phyloP scores from a whole-genome alignment of 2,329 filamentous ascomycete genomes.

The Curvularia verruculosa region DNA sequence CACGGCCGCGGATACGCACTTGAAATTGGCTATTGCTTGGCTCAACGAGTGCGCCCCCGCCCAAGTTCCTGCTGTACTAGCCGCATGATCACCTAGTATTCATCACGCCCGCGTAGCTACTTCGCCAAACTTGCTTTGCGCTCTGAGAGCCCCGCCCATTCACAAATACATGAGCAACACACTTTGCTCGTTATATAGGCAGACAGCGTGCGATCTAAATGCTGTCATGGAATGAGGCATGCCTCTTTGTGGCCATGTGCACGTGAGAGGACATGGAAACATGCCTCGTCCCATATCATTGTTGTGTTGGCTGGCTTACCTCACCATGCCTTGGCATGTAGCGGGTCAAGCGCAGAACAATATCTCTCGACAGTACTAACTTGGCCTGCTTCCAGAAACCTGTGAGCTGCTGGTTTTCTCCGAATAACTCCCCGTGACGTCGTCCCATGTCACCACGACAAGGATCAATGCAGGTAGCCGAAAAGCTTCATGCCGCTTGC shows the following conservation, averaged over 20 bases:
- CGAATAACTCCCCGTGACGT: not conserved
- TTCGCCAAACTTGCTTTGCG: not conserved
- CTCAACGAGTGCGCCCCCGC: not conserved
- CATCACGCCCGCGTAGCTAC: too few species aligned
- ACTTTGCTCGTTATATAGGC: not conserved
- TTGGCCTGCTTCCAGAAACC: not conserved
- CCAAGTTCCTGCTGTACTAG: not conserved
- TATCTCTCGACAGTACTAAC: conserved; percentile 2
- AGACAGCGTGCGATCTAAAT: not conserved
- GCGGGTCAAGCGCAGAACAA: conserved; percentile 4
- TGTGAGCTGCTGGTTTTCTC: not conserved
- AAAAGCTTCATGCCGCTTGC: conserved; percentile 44
- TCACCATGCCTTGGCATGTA: conserved; percentile 9
- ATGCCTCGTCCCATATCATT: conserved; percentile 1
- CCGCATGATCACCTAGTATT: not conserved
- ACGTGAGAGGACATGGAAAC: conserved; percentile 5
- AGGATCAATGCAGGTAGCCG: conserved; percentile 21
- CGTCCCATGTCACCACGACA: conserved; percentile 13
- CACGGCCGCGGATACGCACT: conserved; percentile 12
- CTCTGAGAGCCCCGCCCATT: not conserved
- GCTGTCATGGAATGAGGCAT: conserved; percentile 8
- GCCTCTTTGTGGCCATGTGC: conserved; percentile 6
- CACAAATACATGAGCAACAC: not conserved
- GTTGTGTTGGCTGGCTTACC: conserved; percentile 1
- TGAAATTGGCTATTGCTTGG: not conserved